These are phyloP conservation scores for Kwoniella europaea DNA, from an alignment of 768 basidiomycete genomes.

Conservation along the genomic window DNA sequence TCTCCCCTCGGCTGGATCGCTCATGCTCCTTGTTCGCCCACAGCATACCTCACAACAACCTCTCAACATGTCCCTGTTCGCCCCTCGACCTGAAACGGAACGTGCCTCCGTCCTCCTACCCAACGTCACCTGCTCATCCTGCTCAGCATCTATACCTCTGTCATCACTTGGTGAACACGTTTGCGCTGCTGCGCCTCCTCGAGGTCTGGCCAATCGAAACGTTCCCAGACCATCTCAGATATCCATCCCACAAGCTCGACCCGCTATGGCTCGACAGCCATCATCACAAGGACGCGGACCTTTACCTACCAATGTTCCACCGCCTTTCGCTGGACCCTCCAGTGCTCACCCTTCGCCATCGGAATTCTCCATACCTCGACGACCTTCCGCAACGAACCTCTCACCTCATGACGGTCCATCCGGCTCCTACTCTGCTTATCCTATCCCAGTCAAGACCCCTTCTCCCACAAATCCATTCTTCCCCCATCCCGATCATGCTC, in stretches of 20 bases:
- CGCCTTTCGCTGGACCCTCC: slow-evolving; percentile 36
- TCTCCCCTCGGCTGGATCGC: not conserved
- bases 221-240: slow-evolving; percentile 36
- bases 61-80: slow-evolving; percentile 43
- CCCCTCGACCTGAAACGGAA: slow-evolving; percentile 44
- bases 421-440: slow-evolving; percentile 56
- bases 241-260: slow-evolving; percentile 22
- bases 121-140: slow-evolving; percentile 82
- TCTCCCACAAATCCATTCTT: slow-evolving; percentile 61
- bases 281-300: slow-evolving; percentile 14
- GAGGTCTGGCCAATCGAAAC: slow-evolving; percentile 15
- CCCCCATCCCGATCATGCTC: slow-evolving; percentile 63
- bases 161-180: slow-evolving; percentile 76
- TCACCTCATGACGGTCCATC: slow-evolving; percentile 29
- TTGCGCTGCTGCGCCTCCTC: slow-evolving; percentile 61
- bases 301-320: slow-evolving; percentile 19
- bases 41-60: not conserved
- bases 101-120: slow-evolving; percentile 79
- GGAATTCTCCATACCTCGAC: slow-evolving; percentile 22
- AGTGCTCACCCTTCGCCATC: slow-evolving; percentile 30
- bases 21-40: not conserved
- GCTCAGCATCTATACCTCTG: slow-evolving; percentile 72
- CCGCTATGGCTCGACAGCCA: slow-evolving; percentile 9
- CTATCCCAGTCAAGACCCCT: slow-evolving; percentile 55
- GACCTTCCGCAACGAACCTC: slow-evolving; percentile 34